Base-by-base conservation (phyloP, 2,329 filamentous ascomycete genomes). In the Pestalotiopsis sp. region DNA sequence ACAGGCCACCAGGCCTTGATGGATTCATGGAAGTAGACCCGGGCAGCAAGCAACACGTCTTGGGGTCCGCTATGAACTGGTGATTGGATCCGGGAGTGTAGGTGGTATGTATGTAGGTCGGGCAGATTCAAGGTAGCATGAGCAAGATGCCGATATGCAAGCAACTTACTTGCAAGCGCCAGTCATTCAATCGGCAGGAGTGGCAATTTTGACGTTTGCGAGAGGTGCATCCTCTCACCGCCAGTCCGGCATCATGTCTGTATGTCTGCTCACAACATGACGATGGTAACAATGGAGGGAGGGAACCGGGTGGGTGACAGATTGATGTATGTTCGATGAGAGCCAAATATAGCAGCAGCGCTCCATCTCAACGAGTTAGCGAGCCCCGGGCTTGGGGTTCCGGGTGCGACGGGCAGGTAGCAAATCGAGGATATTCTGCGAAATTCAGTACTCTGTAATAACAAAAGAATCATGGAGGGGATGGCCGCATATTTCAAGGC, bases 401-500 rank as follows among this genome's bases (percentile, higher is more conserved):
- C 44, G 44, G 44, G 17, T 52, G 44, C 44, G 44, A 52, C 44
- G 20, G 44, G 44, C 44, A 52, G 44, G 5, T 52, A 9, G 44
- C 44, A 52, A 52, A 52, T 9, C n/a, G 17, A 52, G 20, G 44
- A 52, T 52, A 52, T 52, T 52, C 17, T 52, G n/a, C 44, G 44
- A 52, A 52, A 52, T 35, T 35, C 26, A 26, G 26, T 26, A 26
- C 26, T 35, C 30, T 9, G 30, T 35, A 9, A 35, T 35, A 35
- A 35, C 30, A 35, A 35, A 35, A 35, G 30, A 35, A 35, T 35
- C 44, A n/a, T 59, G 57, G 57, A 59, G 57, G 57, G 57, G 57
- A 38, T 59, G 30, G 57, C 57, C 57, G 57, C 57, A 59, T 59
- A 59, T 59, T 59, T 52, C 44, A 52, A 52, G 44, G 44, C 44